Evolutionary conservation across 2,329 filamentous ascomycete species (phyloP), one percentile per base, ranked within the genome.

Genomic region (Capronia coronata): DNA sequence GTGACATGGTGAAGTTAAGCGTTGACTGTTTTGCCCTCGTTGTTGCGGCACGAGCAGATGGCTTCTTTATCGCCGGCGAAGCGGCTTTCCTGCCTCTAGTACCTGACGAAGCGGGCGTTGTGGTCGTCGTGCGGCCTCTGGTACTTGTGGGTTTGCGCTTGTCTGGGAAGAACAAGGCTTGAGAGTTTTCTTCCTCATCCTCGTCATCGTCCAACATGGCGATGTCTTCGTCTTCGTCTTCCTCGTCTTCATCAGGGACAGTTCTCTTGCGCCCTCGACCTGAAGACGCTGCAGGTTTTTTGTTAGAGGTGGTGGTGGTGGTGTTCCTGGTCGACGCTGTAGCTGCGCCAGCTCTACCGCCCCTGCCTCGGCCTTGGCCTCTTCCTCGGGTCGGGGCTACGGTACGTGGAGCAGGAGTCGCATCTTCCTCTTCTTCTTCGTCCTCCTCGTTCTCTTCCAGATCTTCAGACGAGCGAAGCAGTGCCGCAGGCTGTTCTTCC

Each of bases 401-500:
- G 49, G 67, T 64, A 43, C 68, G 55, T 2, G 67, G 61, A 35
- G 64, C 55, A 16, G 62, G 62, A 1, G 69, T 69, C 21, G 73
- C 75, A 40, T 75, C 71, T 49, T 76, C 70, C 11, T 68, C 63
- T 13, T 72, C 71, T 25, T 73, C 70, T 29, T 68, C 63, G 23
- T 73, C 70, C 27, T 63, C 65, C 10, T 52, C 45, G 16, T 29
- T 32, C 37, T 54, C 48, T 52, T 61, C 55, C 23, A 51, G 58
- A 35, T 70, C 67, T 11, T 71, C 72, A 13, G 72, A 76, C 2
- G 71, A 71, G 50, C 69, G 69, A 38, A 82, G 74, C 3, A 82
- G 66, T 1, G 83, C 86, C 6, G 79, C 83, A 0, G 86, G 80
- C 51, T 88, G 81, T 41, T 93, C 85, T 52, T 84, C 84, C 90